A percentile compares a stretch with the other conserved stretches of the same genome.
These are phyloP conservation scores for Helotiales sp. DNA, from an alignment of 2,329 filamentous ascomycete species.

Conservation along the genomic window DNA sequence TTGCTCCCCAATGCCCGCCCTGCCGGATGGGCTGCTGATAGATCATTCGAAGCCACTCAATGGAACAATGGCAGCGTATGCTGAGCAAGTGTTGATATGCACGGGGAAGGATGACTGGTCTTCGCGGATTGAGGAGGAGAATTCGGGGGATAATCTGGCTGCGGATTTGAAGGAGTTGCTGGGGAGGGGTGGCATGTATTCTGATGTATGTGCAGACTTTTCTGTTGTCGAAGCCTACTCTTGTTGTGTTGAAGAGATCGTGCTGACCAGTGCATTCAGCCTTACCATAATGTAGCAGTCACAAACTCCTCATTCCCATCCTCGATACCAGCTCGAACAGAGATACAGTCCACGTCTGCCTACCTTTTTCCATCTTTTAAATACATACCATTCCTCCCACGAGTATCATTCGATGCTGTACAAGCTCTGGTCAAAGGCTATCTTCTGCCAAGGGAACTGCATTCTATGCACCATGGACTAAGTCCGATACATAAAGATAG, in stretches of 20 bases:
- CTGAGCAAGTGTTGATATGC: conserved; percentile 80
- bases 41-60: conserved; percentile 70
- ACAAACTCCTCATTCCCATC: conserved; percentile 75
- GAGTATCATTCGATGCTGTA: conserved; percentile 55
- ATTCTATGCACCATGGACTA: conserved; percentile 58
- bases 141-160: conserved; percentile 63
- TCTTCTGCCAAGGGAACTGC: conserved; percentile 62
- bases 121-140: conserved; percentile 82
- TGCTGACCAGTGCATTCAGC: conserved; percentile 50
- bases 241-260: not conserved
- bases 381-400: conserved; percentile 72
- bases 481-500: conserved; percentile 57
- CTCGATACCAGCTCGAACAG: conserved; percentile 36
- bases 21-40: conserved; percentile 70
- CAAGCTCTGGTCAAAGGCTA: conserved; percentile 63
- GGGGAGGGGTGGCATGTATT: conserved; percentile 64
- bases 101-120: conserved; percentile 81
- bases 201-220: conserved; percentile 55
- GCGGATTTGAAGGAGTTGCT: conserved; percentile 71
- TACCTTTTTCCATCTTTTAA: conserved; percentile 83
- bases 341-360: conserved; percentile 59
- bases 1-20: conserved; percentile 65
- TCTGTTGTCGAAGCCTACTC: not conserved
- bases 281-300: conserved; percentile 78
- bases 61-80: conserved; percentile 75